Conservation (phyloP, 208 protist species). For the Trypanosoma melophagium region DNA sequence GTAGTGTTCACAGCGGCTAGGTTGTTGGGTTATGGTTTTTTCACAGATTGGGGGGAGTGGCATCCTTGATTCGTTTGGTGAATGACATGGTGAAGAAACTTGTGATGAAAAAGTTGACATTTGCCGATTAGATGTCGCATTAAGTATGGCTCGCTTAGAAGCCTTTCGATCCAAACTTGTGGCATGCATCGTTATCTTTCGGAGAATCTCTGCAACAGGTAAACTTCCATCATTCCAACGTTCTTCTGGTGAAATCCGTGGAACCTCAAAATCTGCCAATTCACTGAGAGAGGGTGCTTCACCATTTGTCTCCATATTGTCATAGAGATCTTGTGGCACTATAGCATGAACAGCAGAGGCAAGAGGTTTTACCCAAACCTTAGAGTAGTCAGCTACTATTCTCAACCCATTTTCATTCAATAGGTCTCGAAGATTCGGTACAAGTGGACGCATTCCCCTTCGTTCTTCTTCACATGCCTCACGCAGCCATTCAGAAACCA, state of each 20-base stretch:
- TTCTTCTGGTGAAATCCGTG: constrained; percentile 5
- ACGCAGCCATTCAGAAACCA: constrained; percentile 50
- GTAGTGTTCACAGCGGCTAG: constrained; percentile 76
- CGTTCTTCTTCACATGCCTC: constrained; percentile 57
- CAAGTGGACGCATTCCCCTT: constrained; percentile 32
- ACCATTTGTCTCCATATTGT: constrained; percentile 63
- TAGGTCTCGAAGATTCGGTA: constrained; percentile 29
- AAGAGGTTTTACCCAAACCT: constrained; percentile 45
- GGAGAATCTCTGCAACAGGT: constrained; percentile 69
- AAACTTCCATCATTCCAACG: constrained; percentile 36
- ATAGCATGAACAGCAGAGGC: constrained; percentile 44
- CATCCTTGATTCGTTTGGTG: constrained; percentile 13
- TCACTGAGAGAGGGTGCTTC: constrained; percentile 30
- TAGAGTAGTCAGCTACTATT: constrained; percentile 51
- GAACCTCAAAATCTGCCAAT: constrained; percentile 11
- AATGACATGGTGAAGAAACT: constrained; percentile 24
- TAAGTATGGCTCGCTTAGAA: constrained; percentile 78
- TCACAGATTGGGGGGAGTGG: constrained; percentile 5
- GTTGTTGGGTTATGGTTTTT: constrained; percentile 14
- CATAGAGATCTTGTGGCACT: constrained; percentile 71
- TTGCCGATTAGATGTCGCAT: constrained; percentile 40
- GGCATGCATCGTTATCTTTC: constrained; percentile 66
- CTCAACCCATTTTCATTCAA: constrained; percentile 20
- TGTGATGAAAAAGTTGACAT: constrained; percentile 27
- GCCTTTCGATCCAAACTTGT: constrained; percentile 82